Base-by-base conservation (phyloP, 2,329 filamentous ascomycete genomes). In the Xylaria arbuscula region DNA sequence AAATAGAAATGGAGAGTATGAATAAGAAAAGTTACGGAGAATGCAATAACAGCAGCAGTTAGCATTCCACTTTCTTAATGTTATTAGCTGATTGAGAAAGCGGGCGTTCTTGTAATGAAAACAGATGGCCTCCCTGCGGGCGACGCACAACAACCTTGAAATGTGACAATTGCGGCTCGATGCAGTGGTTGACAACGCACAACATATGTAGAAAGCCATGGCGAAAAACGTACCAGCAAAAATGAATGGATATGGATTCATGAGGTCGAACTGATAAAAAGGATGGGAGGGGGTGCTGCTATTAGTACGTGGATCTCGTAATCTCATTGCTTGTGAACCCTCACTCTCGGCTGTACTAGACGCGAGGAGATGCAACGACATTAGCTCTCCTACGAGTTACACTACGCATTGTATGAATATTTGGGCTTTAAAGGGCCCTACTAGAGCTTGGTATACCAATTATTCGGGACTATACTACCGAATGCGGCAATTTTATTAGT, bases 401-500 rank as follows among this genome's bases (percentile, higher is more conserved):
- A n/a, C 42, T 45, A 45, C 9, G 42, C 17, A 45, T n/a, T n/a
- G n/a, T n/a, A 45, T 7, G 19, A 45, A n/a, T 15, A n/a, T 15
- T 5, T 7, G 6, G 5, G 42, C 42, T 45, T 45, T 45, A n/a
- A 8, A 47, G 45, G 10, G 45, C n/a, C n/a, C 45, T 22, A 22
- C 45, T n/a, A 19, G 45, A 47, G 17, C 17, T 10, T 32, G 24
- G 50, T 28, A 2, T 53, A 34, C 50, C 50, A 3, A 63, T 55
- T 40, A 53, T 32, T 45, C 19, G 51, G 38, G 34, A 48, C n/a
- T 7, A 13, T 42, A 40, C 50, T 69, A 22, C 61, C 68, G 38
- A 57, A 36, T 62, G 57, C 40, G 59, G 66, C 62, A 66, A 67
- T 64, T 38, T 28, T 32, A 54, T 67, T 71, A 69, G 69, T 71